Base-by-base conservation (phyloP, 345 rosid genomes). In the Camelina hispida region DNA sequence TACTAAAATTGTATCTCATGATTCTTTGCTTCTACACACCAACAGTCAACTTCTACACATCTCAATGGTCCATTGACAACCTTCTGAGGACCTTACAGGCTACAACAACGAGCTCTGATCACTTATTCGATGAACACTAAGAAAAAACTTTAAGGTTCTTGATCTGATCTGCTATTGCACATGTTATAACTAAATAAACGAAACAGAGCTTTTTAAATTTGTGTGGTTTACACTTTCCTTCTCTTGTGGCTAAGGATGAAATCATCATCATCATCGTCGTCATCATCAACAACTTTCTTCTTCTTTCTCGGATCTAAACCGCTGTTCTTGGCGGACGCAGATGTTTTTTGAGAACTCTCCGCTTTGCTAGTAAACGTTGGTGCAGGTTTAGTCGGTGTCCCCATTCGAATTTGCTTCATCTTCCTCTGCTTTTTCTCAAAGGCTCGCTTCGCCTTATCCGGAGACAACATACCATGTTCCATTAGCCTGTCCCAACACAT, bases 391-490 rank as follows among this genome's bases (percentile, higher is more conserved):
- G 13, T 40, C 4, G 94, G 97, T 72, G 88, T 90, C 68, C 94
- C 97, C 69, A 52, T 61, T 51, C 96, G 84, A 37, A 85, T 74
- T 77, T 89, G 87, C 83, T 88, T 95, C 83, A 85, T 96, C 82
- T 85, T 92, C 72, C 91, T 86, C 79, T 87, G 99, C 75, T 90
- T 95, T 87, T 86, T 95, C 83, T 92, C 97, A 4, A 77, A 63
- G 4, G 96, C 94, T 82, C 46, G 85, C 78, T 85, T 92, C 2
- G 97, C 85, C 80, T 84, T 87, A 4, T 89, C 96, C 9, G 88
- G 83, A 57, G 97, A 87, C 71, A 95, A 79, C 81, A 95, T 80
- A 22, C 97, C 98, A 71, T 95, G 97, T 83, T 95, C 99, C 99
- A 95, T 92, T 88, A 95, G 84, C 99, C 99, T 95, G 59, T 44